phyloP scores from a whole-genome alignment of 1,139 yeast genomes.

The Eremothecium sinecaudum region DNA sequence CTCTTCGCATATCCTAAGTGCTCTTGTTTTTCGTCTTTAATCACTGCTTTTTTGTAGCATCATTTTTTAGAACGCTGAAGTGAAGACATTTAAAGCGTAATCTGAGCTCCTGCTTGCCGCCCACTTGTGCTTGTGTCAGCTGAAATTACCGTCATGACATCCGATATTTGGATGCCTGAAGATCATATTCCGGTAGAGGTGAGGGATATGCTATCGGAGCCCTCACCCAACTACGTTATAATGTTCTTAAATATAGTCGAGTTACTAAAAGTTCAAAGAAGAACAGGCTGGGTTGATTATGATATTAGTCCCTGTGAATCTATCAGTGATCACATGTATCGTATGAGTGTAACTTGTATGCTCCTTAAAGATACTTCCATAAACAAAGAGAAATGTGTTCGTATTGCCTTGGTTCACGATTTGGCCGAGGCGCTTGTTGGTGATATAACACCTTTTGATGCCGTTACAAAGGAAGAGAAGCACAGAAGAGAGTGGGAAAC shows the following conservation, averaged over 20 bases:
- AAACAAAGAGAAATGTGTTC: constrained; percentile 54
- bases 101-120: too few species aligned
- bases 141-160: constrained; percentile 5
- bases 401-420: constrained; percentile 85
- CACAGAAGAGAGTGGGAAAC: constrained; percentile 74
- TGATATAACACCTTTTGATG: constrained; percentile 84
- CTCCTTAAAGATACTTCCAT: constrained; percentile 46
- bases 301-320: constrained; percentile 57
- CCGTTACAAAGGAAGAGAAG: constrained; percentile 59
- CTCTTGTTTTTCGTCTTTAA: too few species aligned
- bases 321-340: constrained; percentile 92
- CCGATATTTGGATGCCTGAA: constrained; percentile 25
- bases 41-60: too few species aligned
- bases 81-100: too few species aligned
- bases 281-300: constrained; percentile 93
- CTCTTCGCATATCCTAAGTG: too few species aligned
- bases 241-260: constrained; percentile 73
- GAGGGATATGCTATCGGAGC: constrained; percentile 14
- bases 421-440: constrained; percentile 92
- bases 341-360: constrained; percentile 84
- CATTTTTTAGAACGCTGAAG: too few species aligned
- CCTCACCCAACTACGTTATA: constrained; percentile 41
- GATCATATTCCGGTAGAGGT: constrained; percentile 25
- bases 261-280: constrained; percentile 63
- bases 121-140: too few species aligned